Base-by-base conservation (phyloP, 2,329 filamentous ascomycete species). In the Aspergillus sp. region DNA sequence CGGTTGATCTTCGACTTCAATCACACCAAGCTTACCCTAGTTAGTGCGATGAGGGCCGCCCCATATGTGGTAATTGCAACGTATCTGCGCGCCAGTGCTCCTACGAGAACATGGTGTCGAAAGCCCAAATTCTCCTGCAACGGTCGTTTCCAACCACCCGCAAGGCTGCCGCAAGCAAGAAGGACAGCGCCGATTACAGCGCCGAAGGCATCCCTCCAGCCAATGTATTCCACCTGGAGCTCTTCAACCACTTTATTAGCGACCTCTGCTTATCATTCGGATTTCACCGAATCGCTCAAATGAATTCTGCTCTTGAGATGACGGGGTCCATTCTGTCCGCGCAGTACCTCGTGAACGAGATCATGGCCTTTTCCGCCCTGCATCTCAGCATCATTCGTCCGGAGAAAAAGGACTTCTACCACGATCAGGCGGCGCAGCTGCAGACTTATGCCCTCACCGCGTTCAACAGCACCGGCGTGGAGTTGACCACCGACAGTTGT, bases 281-380 rank as follows among this genome's bases (percentile, higher is more conserved):
- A n/a, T n/a, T n/a, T n/a, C n/a, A n/a, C n/a, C n/a, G n/a, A n/a
- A 41, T 15, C 10, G 42, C 44, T 5, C 29, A 44, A 4, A 37
- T 32, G 7, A 25, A 26, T 6, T 14, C 24, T 14, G 27, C 37
- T 22, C 16, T 39, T 26, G 24, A 27, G 14, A 33, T 33, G 15
- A 10, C 20, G 22, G 24, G 11, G 3, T 4, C 3, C 8, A n/a
- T 2, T n/a, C 22, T 17, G 8, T 13, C 22, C n/a, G 45, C 37
- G 2, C 68, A 64, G 1, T 71, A 66, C 33, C 57, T 69, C 3
- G 60, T 71, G 37, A 65, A 71, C 34, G 57, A 68, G 42, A 29
- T 69, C 4, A 57, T 72, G 7, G 68, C 66, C 25, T 41, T 67
- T 28, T 55, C 64, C 8, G 66, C 68, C 3, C 51, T 66, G 3